Conservation (phyloP, 1,139 yeast genomes). For the Casaregolazyma lundiana region DNA sequence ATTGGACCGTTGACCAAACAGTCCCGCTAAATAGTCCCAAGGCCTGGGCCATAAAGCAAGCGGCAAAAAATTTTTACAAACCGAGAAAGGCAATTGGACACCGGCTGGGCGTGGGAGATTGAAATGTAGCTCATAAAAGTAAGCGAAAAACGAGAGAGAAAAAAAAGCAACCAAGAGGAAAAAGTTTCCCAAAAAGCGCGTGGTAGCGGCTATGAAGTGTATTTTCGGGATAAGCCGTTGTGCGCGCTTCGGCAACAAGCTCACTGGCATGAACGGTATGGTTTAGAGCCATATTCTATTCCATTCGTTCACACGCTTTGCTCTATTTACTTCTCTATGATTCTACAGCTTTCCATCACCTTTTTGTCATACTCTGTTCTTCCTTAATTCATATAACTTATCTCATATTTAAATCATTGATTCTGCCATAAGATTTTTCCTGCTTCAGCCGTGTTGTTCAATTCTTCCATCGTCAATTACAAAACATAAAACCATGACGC, state of each 20-base stretch:
- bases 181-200: not conserved
- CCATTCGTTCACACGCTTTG: too few relatives aligned
- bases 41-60: not conserved
- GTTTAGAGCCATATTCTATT: too few relatives aligned
- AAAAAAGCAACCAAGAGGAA: not conserved
- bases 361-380: too few relatives aligned
- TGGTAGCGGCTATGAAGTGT: too few relatives aligned
- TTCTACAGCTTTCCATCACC: too few relatives aligned
- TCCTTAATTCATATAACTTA: too few relatives aligned
- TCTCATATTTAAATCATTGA: not conserved
- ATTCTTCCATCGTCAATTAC: not conserved
- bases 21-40: not conserved
- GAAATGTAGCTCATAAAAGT: not conserved
- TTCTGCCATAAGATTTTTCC: not conserved
- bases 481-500: slow-evolving; percentile 14
- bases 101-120: not conserved
- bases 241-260: too few relatives aligned
- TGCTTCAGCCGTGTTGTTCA: not conserved
- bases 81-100: slow-evolving; percentile 1
- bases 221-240: too few relatives aligned
- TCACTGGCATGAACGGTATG: too few relatives aligned
- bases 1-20: not conserved
- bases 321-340: too few relatives aligned
- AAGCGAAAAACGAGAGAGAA: too few relatives aligned
- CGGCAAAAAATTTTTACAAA: not conserved